Evolutionary conservation across 2,329 filamentous ascomycete genomes (phyloP).

Genomic region (Exophiala mesophila): DNA sequence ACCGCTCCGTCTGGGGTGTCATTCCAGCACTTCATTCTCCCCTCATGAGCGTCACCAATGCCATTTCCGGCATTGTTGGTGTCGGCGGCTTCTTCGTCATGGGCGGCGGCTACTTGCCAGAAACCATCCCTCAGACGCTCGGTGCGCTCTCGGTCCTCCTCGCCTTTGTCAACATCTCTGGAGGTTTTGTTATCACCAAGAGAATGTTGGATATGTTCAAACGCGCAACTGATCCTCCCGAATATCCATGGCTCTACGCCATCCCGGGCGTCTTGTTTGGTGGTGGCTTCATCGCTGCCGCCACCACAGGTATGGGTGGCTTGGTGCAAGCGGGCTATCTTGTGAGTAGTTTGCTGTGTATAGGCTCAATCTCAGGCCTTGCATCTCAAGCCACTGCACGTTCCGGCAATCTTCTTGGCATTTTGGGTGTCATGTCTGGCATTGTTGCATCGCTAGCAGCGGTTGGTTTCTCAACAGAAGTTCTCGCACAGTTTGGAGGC

Average conservation of each 20-base stretch:
- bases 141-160: conserved; percentile 76
- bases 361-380: conserved; percentile 70
- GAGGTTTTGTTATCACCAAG: conserved; percentile 87
- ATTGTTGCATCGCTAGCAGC: conserved; percentile 77
- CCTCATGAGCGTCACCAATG: conserved; percentile 89
- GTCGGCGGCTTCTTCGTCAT: conserved; percentile 85
- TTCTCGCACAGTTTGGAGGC: conserved; percentile 71
- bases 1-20: conserved; percentile 85
- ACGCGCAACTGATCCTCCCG: conserved; percentile 75
- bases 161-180: conserved; percentile 82
- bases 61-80: conserved; percentile 84
- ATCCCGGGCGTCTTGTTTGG: conserved; percentile 72
- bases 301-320: conserved; percentile 74
- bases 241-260: conserved; percentile 83
- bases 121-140: conserved; percentile 72
- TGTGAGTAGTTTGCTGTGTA: conserved; percentile 77
- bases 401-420: conserved; percentile 79
- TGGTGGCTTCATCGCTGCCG: conserved; percentile 74
- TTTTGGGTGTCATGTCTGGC: conserved; percentile 76
- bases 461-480: conserved; percentile 73
- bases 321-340: conserved; percentile 84
- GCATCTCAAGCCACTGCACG: conserved; percentile 78
- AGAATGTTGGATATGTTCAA: conserved; percentile 92
- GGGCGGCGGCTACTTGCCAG: conserved; percentile 72
- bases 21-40: conserved; percentile 78